Evolutionary conservation across 2,329 filamentous ascomycete genomes (phyloP), one percentile per base, ranked within the genome.

Genomic region (Colletotrichum costaricense): DNA sequence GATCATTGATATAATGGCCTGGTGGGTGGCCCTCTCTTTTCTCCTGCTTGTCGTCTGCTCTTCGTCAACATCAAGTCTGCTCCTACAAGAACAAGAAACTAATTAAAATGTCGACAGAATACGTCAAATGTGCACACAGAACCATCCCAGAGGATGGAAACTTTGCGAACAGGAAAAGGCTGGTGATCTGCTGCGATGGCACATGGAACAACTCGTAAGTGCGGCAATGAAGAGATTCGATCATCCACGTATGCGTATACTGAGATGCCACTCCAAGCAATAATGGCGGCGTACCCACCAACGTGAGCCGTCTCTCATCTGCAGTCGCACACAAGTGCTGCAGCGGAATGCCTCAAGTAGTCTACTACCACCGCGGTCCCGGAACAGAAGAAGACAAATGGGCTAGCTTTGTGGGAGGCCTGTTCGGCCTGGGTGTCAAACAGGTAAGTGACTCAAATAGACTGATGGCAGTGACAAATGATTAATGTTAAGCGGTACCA

Each of bases 151-250:
- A 49, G 3, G 42, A 49, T 49, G 38, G n/a, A 7, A 63, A 64
- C 6, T 26, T 67, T 5, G 54, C 67, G 4, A 74, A 75, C 19
- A 68, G 49, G 14, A 80, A 79, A 56, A 74, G 78, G 8, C 60
- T 80, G 11, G 67, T 83, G 52, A 76, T 82, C 54, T 84, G 82
- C 68, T 83, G 81, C 33, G 82, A 84, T 67, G 82, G 81, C n/a
- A 82, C 81, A 5, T 83, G 80, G 81, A 81, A 81, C 65, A 75
- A 76, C 63, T 74, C 76, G 72, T 76, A 58, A 28, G 76, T 38
- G 5, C 3, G 8, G 14, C 7, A 2, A 16, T 19, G 0, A 19
- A 11, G 12, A 33, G 19, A 14, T 12, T 19, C 58, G 6, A 9
- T 9, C 0, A 3, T 52, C 2, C 5, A 1, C 3, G 12, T 14